These are phyloP conservation scores for Thalia dealbata DNA, from an alignment of 176 grass and related monocot genomes.

Conservation along the genomic window DNA sequence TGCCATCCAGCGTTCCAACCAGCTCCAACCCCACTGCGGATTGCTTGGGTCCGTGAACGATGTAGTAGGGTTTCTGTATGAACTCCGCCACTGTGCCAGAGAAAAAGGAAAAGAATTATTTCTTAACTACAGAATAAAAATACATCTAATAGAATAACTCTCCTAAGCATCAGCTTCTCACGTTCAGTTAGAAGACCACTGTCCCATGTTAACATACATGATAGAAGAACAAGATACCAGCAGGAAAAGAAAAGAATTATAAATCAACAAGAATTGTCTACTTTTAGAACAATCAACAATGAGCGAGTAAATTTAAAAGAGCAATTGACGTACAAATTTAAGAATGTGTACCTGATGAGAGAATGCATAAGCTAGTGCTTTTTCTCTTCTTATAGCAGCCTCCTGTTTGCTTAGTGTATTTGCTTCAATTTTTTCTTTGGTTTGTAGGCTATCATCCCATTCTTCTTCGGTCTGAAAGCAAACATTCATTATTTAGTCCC, in stretches of 20 bases:
- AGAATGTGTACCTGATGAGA: conserved; percentile 68
- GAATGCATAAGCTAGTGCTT: conserved; percentile 88
- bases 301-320: conserved; percentile 5
- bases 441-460: conserved; percentile 77
- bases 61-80: conserved; percentile 39
- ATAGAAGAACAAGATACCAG: neutral
- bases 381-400: conserved; percentile 82
- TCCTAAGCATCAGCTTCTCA: too few species aligned
- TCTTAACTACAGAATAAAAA: neutral
- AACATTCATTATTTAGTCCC: neutral
- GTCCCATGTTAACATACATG: too few species aligned
- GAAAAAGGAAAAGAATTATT: neutral
- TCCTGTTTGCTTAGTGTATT: conserved; percentile 62
- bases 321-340: neutral
- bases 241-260: neutral
- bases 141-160: conserved; percentile 8
- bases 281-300: neutral
- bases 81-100: conserved; percentile 63
- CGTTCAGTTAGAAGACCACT: too few species aligned
- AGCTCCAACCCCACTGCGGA: conserved; percentile 94
- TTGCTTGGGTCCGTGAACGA: conserved; percentile 67
- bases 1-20: conserved; percentile 90
- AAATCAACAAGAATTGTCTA: neutral
- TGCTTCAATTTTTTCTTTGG: conserved; percentile 69
- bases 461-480: conserved; percentile 56